phyloP scores from a whole-genome alignment of 371 early-diverging fungal genomes.

The Haplosporangium sp. region DNA sequence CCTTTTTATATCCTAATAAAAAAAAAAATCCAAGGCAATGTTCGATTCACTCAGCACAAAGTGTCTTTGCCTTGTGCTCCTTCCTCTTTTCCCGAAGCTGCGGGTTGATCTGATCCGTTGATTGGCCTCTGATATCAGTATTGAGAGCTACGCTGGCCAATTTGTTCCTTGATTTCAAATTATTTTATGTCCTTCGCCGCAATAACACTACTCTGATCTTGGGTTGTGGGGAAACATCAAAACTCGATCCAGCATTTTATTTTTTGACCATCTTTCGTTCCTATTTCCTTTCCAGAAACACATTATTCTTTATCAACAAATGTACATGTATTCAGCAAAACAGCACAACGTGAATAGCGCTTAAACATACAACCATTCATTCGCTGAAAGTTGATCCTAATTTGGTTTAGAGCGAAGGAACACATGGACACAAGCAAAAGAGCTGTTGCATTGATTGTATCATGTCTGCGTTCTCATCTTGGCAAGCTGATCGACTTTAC shows the following conservation, averaged over 20 bases:
- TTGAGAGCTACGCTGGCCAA: background rate
- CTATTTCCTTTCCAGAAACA: background rate
- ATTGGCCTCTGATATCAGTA: slow-evolving; percentile 6
- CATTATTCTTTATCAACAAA: background rate
- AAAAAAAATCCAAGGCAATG: too few species aligned
- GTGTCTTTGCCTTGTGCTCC: background rate
- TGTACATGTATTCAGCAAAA: too few species aligned
- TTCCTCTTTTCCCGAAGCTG: background rate
- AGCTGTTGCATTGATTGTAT: too few species aligned
- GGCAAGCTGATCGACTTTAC: background rate
- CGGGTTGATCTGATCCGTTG: slow-evolving; percentile 9
- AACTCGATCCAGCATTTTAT: too few species aligned
- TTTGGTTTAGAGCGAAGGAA: background rate
- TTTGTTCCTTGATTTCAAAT: background rate
- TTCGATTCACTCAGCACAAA: too few species aligned
- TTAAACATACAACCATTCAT: too few species aligned
- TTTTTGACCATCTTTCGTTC: too few species aligned
- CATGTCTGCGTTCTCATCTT: background rate
- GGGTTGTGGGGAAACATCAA: too few species aligned
- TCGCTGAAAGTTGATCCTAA: too few species aligned
- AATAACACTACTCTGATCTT: background rate
- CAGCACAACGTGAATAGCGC: too few species aligned
- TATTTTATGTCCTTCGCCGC: background rate
- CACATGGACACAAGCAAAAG: background rate
- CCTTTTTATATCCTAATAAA: background rate